A percentile compares a stretch with the other conserved stretches of the same genome.
Evolutionary conservation across 2,329 filamentous ascomycete genomes (phyloP).

Genomic region (Alternaria conjuncta): DNA sequence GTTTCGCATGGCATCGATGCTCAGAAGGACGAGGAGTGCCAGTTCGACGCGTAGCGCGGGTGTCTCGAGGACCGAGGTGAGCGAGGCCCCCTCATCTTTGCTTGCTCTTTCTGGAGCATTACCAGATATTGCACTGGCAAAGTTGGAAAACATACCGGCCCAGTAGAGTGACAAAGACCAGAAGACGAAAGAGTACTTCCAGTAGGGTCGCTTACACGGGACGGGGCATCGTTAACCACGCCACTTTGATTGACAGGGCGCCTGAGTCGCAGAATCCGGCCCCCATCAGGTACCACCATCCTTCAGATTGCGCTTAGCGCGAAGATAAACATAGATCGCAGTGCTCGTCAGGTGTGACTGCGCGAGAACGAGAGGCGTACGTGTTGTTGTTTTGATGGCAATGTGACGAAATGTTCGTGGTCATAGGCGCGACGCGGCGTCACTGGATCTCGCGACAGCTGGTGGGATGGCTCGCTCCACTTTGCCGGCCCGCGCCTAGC

Average conservation of each 20-base stretch:
- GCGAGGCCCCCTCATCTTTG: slow-evolving; percentile 37
- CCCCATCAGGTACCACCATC: neutral
- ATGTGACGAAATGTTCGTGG: neutral
- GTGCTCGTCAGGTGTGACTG: neutral
- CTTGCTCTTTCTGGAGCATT: neutral
- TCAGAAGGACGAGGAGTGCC: slow-evolving; percentile 55
- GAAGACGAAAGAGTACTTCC: neutral
- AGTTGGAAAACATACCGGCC: neutral
- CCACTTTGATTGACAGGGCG: neutral
- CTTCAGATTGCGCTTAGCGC: neutral
- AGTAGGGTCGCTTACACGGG: neutral
- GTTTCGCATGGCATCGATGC: slow-evolving; percentile 53
- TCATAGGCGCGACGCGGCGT: neutral
- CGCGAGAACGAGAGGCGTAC: neutral
- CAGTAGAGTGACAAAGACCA: neutral
- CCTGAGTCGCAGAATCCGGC: neutral
- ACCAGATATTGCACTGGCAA: slow-evolving; percentile 2
- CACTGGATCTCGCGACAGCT: neutral
- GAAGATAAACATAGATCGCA: neutral
- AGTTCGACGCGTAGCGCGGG: slow-evolving; percentile 52
- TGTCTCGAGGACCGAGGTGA: slow-evolving; percentile 50
- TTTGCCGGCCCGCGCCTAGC: neutral
- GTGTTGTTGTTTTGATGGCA: neutral
- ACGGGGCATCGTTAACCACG: neutral
- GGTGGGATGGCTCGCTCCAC: neutral